A percentile compares a stretch with the other conserved stretches of the same genome.
Conservation (phyloP, 2,329 filamentous ascomycete genomes). For the Aspergillus sp. region DNA sequence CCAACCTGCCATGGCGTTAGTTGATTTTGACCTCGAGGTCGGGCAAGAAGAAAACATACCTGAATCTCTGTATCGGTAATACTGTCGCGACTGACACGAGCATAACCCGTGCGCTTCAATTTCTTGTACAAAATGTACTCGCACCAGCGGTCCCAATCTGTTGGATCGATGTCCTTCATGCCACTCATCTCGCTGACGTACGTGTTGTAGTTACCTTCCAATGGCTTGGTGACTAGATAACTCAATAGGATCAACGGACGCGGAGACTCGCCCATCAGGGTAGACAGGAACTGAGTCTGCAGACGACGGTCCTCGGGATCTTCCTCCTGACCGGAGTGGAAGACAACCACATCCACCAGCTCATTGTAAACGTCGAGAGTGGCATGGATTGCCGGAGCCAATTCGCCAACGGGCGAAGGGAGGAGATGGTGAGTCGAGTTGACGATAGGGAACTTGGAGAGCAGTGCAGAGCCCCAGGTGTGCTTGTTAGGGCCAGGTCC, state of each 20-base stretch:
- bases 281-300: slow-evolving; percentile 75
- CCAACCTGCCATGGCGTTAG: slow-evolving; percentile 49
- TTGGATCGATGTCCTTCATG: slow-evolving; percentile 90
- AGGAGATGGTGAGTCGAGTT: slow-evolving; percentile 95
- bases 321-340: slow-evolving; percentile 97
- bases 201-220: slow-evolving; percentile 91
- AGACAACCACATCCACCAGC: slow-evolving; percentile 87
- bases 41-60: slow-evolving; percentile 38
- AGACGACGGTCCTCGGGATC: slow-evolving; percentile 83
- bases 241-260: slow-evolving; percentile 78
- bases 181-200: slow-evolving; percentile 80
- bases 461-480: slow-evolving; percentile 86
- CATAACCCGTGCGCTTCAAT: slow-evolving; percentile 77
- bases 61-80: slow-evolving; percentile 98
- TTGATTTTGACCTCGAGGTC: slow-evolving; percentile 5
- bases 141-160: slow-evolving; percentile 96
- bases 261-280: slow-evolving; percentile 74
- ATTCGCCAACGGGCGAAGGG: slow-evolving; percentile 84
- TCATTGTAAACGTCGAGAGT: slow-evolving; percentile 89
- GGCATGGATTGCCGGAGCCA: slow-evolving; percentile 94
- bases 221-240: slow-evolving; percentile 85
- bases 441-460: slow-evolving; percentile 95
- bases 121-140: slow-evolving; percentile 97
- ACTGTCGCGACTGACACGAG: slow-evolving; percentile 74
- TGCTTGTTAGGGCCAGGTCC: slow-evolving; percentile 98